Evolutionary conservation across 371 early-diverging fungal genomes (phyloP), one percentile per base, ranked within the genome.

Genomic region (Rhizopus stolonifer): DNA sequence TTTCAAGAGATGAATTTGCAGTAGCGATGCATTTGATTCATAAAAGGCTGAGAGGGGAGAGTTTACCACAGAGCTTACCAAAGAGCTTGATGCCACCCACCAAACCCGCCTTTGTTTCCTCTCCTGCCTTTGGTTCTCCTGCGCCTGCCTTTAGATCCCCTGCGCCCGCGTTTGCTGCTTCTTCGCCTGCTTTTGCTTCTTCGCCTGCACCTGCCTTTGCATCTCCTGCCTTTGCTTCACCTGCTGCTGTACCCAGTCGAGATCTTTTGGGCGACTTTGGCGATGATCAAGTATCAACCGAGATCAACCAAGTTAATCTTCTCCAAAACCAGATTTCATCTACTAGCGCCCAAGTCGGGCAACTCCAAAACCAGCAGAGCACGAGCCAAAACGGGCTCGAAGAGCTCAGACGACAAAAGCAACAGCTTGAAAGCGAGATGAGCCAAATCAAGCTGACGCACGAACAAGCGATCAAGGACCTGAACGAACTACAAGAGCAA

Each of bases 1-100:
- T 95, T 50, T 90, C 87, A 52, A 58, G 83, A 22, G 89, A 93
- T 63, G 94, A 94, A 70, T 95, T 94, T 67, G 88, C 91, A 10
- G 90, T 93, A 5, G 94, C 97, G 14, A 94, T 96, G 94, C 89
- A 95, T 68, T 69, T 96, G 17, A 88, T 95, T 34, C 86, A 90
- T 64, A 73, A 83, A 17, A 86, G 88, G 34, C 68, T 92, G 6
- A 74, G 74, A 14, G 95, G 95, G 8, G 77, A 80, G 91, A n/a
- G 88, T 90, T 90, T 86, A 89, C 68, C 71, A 89, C 21, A 85
- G 1, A 58, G 59, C 4, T 61, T 95, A 25, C 54, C 71, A 5
- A 67, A 65, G 22, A 49, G 47, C 49, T 70, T 52, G 18, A 29
- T 56, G 14, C 71, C 79, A 19, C 52, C 70, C 22, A 29, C n/a